Percentiles rank a stretch among this genome's conserved stretches.
Evolutionary conservation across 2,329 filamentous ascomycete genomes (phyloP).

Genomic region (Thermothelomyces thermophilus): DNA sequence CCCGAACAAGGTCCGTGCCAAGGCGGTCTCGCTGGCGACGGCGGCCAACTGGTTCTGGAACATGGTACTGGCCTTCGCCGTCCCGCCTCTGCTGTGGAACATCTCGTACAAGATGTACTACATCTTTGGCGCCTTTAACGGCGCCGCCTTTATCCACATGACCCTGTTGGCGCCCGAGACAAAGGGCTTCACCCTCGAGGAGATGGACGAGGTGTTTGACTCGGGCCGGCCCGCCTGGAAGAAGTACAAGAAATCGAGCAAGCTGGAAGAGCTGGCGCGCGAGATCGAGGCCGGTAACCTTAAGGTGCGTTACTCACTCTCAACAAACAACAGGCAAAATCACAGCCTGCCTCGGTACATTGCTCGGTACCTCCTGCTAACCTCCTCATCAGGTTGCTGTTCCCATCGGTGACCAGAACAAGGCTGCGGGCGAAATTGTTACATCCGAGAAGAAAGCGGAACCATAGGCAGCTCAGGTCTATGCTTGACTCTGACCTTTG

Average conservation of each 20-base stretch:
- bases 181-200: constrained; percentile 66
- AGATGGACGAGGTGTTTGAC: constrained; percentile 68
- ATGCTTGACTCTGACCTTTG: neutral
- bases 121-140: constrained; percentile 68
- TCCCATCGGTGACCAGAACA: neutral
- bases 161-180: constrained; percentile 59
- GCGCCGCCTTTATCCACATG: constrained; percentile 61
- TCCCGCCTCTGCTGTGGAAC: constrained; percentile 44
- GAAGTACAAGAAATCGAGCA: constrained; percentile 35
- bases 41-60: constrained; percentile 40
- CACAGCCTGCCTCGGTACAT: neutral
- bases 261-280: constrained; percentile 40
- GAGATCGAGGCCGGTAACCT: constrained; percentile 43
- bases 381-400: constrained; percentile 3
- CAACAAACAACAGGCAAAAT: neutral
- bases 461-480: neutral
- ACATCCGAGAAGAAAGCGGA: constrained; percentile 4
- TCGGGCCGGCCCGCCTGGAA: constrained; percentile 54
- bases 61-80: constrained; percentile 49
- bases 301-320: constrained; percentile 28
- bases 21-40: constrained; percentile 39
- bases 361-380: neutral
- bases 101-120: constrained; percentile 56
- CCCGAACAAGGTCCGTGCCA: constrained; percentile 37
- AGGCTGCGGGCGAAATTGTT: neutral